Conservation (phyloP, 2,329 filamentous ascomycete genomes). For the Dissoconium aciculare region DNA sequence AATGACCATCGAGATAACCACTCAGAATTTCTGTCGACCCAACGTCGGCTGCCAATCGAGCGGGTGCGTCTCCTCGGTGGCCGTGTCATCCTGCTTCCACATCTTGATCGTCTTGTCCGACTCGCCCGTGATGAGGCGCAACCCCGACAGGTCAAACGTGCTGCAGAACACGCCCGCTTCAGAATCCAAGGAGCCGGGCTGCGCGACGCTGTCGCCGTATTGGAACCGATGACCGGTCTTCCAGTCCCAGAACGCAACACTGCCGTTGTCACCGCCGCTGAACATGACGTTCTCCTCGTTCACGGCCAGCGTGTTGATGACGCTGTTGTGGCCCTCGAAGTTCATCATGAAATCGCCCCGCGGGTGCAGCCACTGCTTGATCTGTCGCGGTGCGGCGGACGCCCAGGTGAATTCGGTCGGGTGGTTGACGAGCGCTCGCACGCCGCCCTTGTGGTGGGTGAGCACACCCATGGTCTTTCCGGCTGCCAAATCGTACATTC, state of each 20-base stretch:
- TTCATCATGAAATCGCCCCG: conserved; percentile 99
- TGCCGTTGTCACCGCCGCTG: conserved; percentile 88
- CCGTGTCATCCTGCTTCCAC: conserved; percentile 86
- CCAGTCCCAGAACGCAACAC: conserved; percentile 98
- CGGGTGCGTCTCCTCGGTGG: conserved; percentile 81
- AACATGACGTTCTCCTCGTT: conserved; percentile 95
- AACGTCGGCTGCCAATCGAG: conserved; percentile 81
- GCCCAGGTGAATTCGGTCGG: conserved; percentile 95
- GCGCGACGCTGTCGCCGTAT: conserved; percentile 74
- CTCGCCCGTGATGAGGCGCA: conserved; percentile 85
- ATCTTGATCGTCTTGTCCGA: conserved; percentile 95
- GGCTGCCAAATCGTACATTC: conserved; percentile 89
- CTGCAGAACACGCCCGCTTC: conserved; percentile 91
- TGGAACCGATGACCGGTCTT: conserved; percentile 91
- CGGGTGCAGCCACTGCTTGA: conserved; percentile 99
- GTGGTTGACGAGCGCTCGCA: conserved; percentile 69
- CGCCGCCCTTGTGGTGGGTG: conserved; percentile 97
- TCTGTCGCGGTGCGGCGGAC: conserved; percentile 75
- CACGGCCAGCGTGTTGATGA: conserved; percentile 85
- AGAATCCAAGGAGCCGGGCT: conserved; percentile 84
- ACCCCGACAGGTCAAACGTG: conserved; percentile 76
- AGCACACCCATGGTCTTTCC: conserved; percentile 92
- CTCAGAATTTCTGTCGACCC: conserved; percentile 58
- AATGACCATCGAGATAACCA: no score
- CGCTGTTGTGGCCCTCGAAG: conserved; percentile 88